Conservation (phyloP, 352 stramenopile species). For the Phytophthora constricta region DNA sequence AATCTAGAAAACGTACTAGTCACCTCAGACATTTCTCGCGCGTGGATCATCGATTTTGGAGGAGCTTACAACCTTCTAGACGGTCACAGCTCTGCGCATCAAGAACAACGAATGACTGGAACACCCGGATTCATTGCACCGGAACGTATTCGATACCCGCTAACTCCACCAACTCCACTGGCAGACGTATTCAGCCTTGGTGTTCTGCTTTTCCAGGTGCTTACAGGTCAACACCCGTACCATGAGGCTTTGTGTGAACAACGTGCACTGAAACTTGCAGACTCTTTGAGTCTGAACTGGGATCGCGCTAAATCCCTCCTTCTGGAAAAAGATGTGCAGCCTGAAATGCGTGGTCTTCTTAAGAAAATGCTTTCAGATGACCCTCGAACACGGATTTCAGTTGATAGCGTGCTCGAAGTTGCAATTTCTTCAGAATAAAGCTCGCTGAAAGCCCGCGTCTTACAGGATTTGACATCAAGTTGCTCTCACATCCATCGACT, state of each 20-base stretch:
- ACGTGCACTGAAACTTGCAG: slow-evolving; percentile 44
- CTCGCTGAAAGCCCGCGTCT: too few relatives aligned
- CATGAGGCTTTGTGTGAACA: slow-evolving; percentile 25
- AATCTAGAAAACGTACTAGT: slow-evolving; percentile 97
- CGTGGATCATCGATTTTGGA: slow-evolving; percentile 68
- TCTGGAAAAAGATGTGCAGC: slow-evolving; percentile 31
- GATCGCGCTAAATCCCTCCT: slow-evolving; percentile 43
- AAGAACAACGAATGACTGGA: slow-evolving; percentile 46
- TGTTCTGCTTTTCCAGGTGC: slow-evolving; percentile 67
- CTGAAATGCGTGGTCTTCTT: slow-evolving; percentile 43
- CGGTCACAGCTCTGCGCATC: neutral
- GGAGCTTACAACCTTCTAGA: slow-evolving; percentile 49
- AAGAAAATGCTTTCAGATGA: slow-evolving; percentile 47
- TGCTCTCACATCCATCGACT: too few relatives aligned
- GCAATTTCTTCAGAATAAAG: too few relatives aligned
- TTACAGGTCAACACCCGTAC: slow-evolving; percentile 67
- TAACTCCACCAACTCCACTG: slow-evolving; percentile 45
- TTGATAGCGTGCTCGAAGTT: slow-evolving; percentile 41
- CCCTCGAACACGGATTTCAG: slow-evolving; percentile 40
- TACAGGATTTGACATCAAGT: too few relatives aligned
- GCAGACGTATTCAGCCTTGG: slow-evolving; percentile 68
- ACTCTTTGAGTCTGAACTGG: slow-evolving; percentile 55
- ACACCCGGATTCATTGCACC: slow-evolving; percentile 73
- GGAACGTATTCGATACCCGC: slow-evolving; percentile 48
- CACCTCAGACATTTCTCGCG: slow-evolving; percentile 31